Evolutionary conservation across 2,329 filamentous ascomycete genomes (phyloP).

Genomic region (Phyllosticta citrichinensis): DNA sequence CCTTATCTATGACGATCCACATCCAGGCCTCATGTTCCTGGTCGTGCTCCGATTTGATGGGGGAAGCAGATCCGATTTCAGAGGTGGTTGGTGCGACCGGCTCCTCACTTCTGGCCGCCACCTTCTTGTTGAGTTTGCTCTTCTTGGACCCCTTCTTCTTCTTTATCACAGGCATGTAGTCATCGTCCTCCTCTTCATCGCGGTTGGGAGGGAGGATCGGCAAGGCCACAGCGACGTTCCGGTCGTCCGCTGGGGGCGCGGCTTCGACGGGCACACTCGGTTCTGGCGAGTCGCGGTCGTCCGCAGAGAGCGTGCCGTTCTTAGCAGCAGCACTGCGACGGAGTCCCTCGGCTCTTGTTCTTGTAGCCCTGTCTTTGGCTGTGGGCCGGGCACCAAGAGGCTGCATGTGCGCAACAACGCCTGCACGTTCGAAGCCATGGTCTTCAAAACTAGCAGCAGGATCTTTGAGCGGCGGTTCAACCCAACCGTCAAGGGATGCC

Average conservation of each 20-base stretch:
- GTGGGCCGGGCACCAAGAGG: constrained; percentile 65
- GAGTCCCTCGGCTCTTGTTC: constrained; percentile 37
- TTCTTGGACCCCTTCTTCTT: constrained; percentile 15
- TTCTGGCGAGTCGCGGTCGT: constrained; percentile 37
- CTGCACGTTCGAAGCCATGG: constrained; percentile 59
- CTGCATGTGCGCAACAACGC: constrained; percentile 75
- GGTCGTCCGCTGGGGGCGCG: constrained; percentile 17
- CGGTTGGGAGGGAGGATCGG: constrained; percentile 21
- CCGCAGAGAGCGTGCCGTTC: constrained; percentile 31
- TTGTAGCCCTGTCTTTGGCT: constrained; percentile 46
- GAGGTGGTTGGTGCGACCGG: constrained; percentile 4
- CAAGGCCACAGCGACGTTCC: constrained; percentile 22
- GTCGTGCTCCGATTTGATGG: neutral
- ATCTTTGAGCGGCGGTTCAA: constrained; percentile 46
- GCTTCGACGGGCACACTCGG: constrained; percentile 30
- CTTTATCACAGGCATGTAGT: constrained; percentile 32
- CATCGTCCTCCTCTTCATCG: constrained; percentile 38
- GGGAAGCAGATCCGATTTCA: constrained; percentile 1
- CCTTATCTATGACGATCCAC: constrained; percentile 1
- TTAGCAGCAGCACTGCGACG: constrained; percentile 32
- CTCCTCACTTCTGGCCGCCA: constrained; percentile 2
- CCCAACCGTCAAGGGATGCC: constrained; percentile 38
- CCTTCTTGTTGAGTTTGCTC: neutral
- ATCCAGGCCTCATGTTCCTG: neutral
- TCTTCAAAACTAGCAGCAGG: constrained; percentile 66